Percentiles rank a stretch among this genome's conserved stretches.
phyloP scores from a whole-genome alignment of 208 protist species.

The Phytomonas sp. region DNA sequence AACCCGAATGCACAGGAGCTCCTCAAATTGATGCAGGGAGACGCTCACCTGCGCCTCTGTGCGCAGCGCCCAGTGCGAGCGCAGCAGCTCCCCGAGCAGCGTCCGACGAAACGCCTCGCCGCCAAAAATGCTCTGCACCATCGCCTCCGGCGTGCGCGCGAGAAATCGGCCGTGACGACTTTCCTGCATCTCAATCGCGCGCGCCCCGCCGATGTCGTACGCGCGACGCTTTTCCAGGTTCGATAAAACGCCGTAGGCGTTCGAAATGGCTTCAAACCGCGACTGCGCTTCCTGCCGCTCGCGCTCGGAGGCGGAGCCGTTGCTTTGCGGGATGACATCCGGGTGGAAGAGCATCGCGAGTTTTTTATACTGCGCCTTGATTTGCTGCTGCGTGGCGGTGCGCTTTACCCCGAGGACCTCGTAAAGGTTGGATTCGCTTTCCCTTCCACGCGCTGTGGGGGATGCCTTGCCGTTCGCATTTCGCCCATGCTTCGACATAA shows the following conservation, averaged over 20 bases:
- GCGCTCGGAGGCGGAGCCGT: constrained; percentile 11
- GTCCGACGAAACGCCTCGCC: constrained; percentile 55
- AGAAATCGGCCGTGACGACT: constrained; percentile 61
- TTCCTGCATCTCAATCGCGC: constrained; percentile 55
- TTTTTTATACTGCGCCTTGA: constrained; percentile 83
- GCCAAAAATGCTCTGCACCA: constrained; percentile 81
- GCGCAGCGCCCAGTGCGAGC: constrained; percentile 74
- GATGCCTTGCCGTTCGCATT: constrained; percentile 10
- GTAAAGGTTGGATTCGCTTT: constrained; percentile 44
- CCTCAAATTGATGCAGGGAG: constrained; percentile 74
- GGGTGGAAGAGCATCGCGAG: constrained; percentile 84
- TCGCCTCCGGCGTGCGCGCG: constrained; percentile 70
- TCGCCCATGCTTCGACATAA: neutral
- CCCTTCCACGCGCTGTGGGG: constrained; percentile 10
- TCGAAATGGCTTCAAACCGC: constrained; percentile 68
- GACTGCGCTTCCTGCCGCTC: constrained; percentile 37
- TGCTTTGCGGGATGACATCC: constrained; percentile 41
- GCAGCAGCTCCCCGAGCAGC: constrained; percentile 58
- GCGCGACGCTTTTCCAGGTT: constrained; percentile 78
- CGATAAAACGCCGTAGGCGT: constrained; percentile 79
- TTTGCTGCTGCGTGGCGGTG: constrained; percentile 43
- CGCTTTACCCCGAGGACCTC: constrained; percentile 62
- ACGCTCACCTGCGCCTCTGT: constrained; percentile 79
- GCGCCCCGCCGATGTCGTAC: constrained; percentile 59
- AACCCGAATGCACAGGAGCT: constrained; percentile 72